Base-by-base conservation (phyloP, 495 filamentous ascomycete species). In the Daldinia decipiens region DNA sequence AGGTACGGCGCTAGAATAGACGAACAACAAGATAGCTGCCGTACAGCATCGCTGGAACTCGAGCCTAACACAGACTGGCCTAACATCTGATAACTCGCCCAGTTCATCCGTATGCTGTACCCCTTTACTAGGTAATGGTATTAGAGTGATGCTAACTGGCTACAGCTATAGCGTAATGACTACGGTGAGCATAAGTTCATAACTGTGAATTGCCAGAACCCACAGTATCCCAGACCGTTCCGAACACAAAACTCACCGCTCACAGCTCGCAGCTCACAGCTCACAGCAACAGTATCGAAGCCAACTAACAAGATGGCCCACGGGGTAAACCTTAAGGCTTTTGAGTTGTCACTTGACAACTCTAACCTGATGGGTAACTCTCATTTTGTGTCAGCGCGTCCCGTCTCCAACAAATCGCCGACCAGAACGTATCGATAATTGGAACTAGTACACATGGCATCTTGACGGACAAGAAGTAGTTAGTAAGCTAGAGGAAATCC, bases 381-480 rank as follows among this genome's bases (percentile, higher is more conserved):
- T 39, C 39, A 53, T 17, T 2, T 57, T 39, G 47, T 32, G 61
- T 24, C 40, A 38, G 52, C 31, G 21, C 5, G 29, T 50, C n/a
- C n/a, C 12, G 17, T 36, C 43, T 51, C 57, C 50, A 56, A 17
- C 32, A 60, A 32, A 62, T 51, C 9, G n/a, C 24, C 17, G 38
- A 51, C 56, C 11, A 4, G 39, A 51, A 34, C 26, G 12, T 61
- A 54, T 29, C 9, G 27, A 65, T 47, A 27, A 12, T 59, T 38
- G 40, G 29, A 21, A 62, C 38, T 26, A 34, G 58, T 51, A 56
- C 66, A 66, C 68, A 61, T 62, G 68, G 62, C 54, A 64, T 12
- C 40, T 21, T 24, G 8, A 34, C 32, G 32, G 32, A 34, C 32
- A 34, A 34, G 32, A 34, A 11, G 2, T 12, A 38, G 7, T 32